These are phyloP conservation scores for Sphagnum tenellum DNA, from an alignment of 225 moss, liverwort and hornwort species.

Conservation along the genomic window DNA sequence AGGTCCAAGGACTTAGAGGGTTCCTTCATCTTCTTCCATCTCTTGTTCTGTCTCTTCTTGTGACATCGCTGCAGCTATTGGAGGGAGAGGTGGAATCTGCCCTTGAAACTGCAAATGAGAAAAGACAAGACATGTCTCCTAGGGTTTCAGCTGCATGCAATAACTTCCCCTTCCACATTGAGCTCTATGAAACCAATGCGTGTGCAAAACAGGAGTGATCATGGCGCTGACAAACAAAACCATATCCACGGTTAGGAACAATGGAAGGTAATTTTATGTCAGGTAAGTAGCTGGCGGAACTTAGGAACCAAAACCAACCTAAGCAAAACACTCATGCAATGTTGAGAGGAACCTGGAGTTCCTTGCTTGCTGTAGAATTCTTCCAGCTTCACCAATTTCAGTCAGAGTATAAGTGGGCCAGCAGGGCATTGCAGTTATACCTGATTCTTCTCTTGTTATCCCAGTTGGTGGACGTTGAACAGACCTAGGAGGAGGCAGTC, in stretches of 20 bases:
- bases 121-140: too few relatives aligned
- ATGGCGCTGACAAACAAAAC: too few relatives aligned
- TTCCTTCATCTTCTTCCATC: slow-evolving; percentile 24
- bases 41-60: slow-evolving; percentile 30
- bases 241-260: too few relatives aligned
- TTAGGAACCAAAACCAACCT: too few relatives aligned
- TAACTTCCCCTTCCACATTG: too few relatives aligned
- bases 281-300: too few relatives aligned
- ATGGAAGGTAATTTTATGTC: too few relatives aligned
- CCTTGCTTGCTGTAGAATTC: slow-evolving; percentile 18
- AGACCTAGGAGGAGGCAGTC: slow-evolving; percentile 34
- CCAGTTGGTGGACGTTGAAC: slow-evolving; percentile 81
- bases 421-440: slow-evolving; percentile 11
- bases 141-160: too few relatives aligned
- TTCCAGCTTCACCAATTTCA: slow-evolving; percentile 18
- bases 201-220: too few relatives aligned
- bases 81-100: slow-evolving; percentile 44
- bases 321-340: slow-evolving; percentile 16
- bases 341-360: slow-evolving; percentile 11
- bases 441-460: slow-evolving; percentile 38
- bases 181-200: too few relatives aligned
- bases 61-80: slow-evolving; percentile 15
- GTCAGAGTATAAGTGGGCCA: slow-evolving; percentile 19
- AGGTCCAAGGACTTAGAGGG: slow-evolving; percentile 24
- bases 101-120: slow-evolving; percentile 45